Evolutionary conservation across 1,284 basidiomycete species (phyloP).

Genomic region (Malassezia sp.): DNA sequence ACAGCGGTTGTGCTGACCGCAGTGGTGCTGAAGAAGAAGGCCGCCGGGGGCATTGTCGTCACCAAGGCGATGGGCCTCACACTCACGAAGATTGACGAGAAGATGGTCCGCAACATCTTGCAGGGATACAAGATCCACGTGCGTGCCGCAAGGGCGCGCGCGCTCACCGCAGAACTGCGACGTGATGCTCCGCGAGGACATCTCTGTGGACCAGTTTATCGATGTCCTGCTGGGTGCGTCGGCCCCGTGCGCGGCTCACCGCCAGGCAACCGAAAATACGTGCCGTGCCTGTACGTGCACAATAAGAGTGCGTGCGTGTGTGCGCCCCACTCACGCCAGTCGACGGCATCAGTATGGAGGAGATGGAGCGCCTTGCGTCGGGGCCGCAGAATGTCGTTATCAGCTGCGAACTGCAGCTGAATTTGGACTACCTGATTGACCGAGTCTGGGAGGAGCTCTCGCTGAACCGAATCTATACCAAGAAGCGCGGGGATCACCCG

Average conservation of each 20-base stretch:
- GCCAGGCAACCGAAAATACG: conserved; percentile 83
- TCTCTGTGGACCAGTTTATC: conserved; percentile 91
- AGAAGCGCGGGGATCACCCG: conserved; percentile 77
- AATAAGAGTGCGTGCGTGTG: conserved; percentile 52
- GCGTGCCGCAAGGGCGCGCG: no score
- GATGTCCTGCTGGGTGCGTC: conserved; percentile 84
- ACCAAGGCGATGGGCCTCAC: conserved; percentile 55
- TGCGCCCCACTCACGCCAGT: conserved; percentile 17
- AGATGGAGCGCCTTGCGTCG: conserved; percentile 74
- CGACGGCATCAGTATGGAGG: conserved; percentile 49
- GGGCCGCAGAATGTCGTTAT: conserved; percentile 82
- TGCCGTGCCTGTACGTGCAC: conserved; percentile 83
- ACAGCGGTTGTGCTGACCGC: no score
- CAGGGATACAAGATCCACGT: conserved; percentile 48
- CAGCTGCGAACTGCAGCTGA: conserved; percentile 80
- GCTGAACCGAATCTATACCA: conserved; percentile 64
- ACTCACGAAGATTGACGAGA: conserved; percentile 85
- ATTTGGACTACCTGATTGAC: conserved; percentile 79
- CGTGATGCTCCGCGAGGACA: conserved; percentile 48
- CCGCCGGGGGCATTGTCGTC: conserved; percentile 61
- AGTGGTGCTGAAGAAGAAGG: conserved; percentile 59
- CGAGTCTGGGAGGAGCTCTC: conserved; percentile 60
- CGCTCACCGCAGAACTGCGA: conserved; percentile 22
- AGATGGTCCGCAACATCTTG: conserved; percentile 79
- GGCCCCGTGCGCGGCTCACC: no score